Percentiles rank a stretch among this genome's conserved stretches.
phyloP scores from a whole-genome alignment of 2,329 filamentous ascomycete species.

The Xylariaceae sp. region DNA sequence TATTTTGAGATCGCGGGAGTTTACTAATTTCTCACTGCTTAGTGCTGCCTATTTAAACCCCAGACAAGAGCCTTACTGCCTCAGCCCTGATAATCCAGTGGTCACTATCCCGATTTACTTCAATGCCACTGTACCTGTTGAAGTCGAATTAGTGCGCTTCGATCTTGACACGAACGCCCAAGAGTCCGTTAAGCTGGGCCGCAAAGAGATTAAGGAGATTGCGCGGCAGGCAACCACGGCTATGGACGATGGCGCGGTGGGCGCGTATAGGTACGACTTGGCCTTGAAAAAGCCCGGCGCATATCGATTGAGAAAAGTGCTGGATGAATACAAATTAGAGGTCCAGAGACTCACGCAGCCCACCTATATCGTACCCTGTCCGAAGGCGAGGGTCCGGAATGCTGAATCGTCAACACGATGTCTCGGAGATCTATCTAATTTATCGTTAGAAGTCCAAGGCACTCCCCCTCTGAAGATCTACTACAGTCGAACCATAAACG shows the following conservation, averaged over 20 bases:
- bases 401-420: conserved; percentile 66
- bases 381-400: conserved; percentile 68
- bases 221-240: conserved; percentile 64
- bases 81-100: conserved; percentile 59
- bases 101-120: conserved; percentile 79
- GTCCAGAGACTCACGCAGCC: conserved; percentile 73
- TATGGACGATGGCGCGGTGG: conserved; percentile 56
- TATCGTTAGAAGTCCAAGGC: conserved; percentile 78
- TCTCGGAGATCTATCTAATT: conserved; percentile 79
- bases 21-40: conserved; percentile 29
- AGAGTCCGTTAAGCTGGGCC: conserved; percentile 72
- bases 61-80: conserved; percentile 72
- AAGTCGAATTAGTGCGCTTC: conserved; percentile 82
- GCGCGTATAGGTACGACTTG: conserved; percentile 66
- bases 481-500: conserved; percentile 85
- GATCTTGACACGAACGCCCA: conserved; percentile 78
- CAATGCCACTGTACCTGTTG: conserved; percentile 85
- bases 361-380: conserved; percentile 81
- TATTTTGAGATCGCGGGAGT: neutral
- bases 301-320: conserved; percentile 77
- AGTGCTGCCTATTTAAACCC: conserved; percentile 86
- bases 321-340: conserved; percentile 92
- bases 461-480: conserved; percentile 89
- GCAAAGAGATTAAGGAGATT: conserved; percentile 70
- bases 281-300: conserved; percentile 80